phyloP scores from a whole-genome alignment of 495 filamentous ascomycete species.

The Penicillium silybi region DNA sequence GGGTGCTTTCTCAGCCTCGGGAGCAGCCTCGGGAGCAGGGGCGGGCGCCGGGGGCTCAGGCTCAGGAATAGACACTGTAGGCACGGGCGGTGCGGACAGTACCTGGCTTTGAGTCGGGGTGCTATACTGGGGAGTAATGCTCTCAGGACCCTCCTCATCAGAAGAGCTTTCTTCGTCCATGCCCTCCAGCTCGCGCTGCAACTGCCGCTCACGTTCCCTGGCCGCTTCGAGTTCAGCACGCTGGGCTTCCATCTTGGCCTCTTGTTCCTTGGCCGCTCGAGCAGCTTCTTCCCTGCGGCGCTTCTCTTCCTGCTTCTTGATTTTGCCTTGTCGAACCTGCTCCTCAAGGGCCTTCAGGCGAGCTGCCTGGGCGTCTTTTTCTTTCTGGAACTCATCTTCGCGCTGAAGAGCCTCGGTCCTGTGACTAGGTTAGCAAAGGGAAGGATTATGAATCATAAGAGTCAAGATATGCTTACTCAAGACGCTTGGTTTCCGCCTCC shows the following conservation, averaged over 20 bases:
- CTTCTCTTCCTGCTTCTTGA: constrained; percentile 97
- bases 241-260: constrained; percentile 76
- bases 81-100: constrained; percentile 37
- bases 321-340: constrained; percentile 86
- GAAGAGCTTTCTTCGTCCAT: constrained; percentile 77
- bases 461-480: constrained; percentile 72
- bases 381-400: constrained; percentile 69
- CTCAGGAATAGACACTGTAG: constrained; percentile 19
- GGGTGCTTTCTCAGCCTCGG: constrained; percentile 26
- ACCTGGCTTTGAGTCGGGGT: constrained; percentile 69
- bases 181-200: constrained; percentile 80
- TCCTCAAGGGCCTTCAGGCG: constrained; percentile 87
- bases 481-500: constrained; percentile 63
- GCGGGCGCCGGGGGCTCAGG: constrained; percentile 44
- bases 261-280: constrained; percentile 83
- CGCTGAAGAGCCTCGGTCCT: constrained; percentile 87
- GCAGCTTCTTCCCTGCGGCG: constrained; percentile 82
- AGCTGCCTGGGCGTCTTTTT: constrained; percentile 77
- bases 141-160: constrained; percentile 80
- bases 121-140: constrained; percentile 76
- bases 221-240: constrained; percentile 90
- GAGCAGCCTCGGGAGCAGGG: constrained; percentile 38
- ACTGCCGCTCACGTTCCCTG: constrained; percentile 78
- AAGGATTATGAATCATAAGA: constrained; percentile 9
- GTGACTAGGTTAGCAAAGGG: constrained; percentile 27